phyloP scores from a whole-genome alignment of 495 filamentous ascomycete genomes.

The Thozetella sp. region DNA sequence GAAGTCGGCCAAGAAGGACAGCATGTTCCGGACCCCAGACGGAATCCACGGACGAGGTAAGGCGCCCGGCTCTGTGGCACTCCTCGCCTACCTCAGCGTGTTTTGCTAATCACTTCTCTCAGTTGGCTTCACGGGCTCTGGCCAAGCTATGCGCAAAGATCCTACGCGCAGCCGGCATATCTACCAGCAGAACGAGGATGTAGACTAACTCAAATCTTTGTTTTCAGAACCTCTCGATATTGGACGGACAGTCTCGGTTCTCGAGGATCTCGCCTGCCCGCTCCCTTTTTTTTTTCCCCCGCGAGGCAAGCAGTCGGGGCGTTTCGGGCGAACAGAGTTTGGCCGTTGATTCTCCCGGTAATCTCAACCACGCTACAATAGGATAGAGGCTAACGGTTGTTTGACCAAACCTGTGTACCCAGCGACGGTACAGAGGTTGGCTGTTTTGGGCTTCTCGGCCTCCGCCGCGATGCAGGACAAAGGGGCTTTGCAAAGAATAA shows the following conservation, averaged over 20 bases:
- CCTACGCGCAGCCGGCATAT: constrained; percentile 80
- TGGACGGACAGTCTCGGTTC: neutral
- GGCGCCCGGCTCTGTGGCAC: too few relatives aligned
- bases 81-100: neutral
- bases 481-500: neutral
- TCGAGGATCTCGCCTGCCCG: neutral
- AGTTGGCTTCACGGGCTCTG: constrained; percentile 97
- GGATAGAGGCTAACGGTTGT: constrained; percentile 1
- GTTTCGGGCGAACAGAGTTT: neutral
- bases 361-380: neutral
- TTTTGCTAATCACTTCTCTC: constrained; percentile 1
- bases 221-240: constrained; percentile 14
- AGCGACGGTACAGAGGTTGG: neutral
- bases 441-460: neutral
- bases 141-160: constrained; percentile 93
- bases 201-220: constrained; percentile 48
- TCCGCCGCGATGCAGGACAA: neutral
- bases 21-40: constrained; percentile 94
- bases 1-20: constrained; percentile 82
- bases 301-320: neutral
- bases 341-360: neutral
- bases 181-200: constrained; percentile 80
- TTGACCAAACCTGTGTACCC: neutral
- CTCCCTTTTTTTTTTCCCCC: neutral
- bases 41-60: constrained; percentile 83